Percentiles rank a stretch among this genome's conserved stretches.
These are phyloP conservation scores for Tolypocladium ovalisporum DNA, from an alignment of 2,329 filamentous ascomycete genomes.

Conservation along the genomic window DNA sequence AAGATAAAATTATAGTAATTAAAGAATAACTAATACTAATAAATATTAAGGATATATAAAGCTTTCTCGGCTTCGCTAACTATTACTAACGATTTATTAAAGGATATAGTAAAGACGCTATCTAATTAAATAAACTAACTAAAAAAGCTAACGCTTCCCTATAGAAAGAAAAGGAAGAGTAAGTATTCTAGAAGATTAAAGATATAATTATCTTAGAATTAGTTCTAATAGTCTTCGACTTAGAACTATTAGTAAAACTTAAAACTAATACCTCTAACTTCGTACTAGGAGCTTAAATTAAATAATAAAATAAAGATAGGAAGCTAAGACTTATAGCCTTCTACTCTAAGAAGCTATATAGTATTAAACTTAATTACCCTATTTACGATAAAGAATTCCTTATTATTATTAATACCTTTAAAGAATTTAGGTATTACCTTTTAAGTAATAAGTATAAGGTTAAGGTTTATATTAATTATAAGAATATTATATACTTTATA, in stretches of 20 bases:
- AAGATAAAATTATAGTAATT: neutral
- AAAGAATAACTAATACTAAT: neutral
- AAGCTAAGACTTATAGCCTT: slow-evolving; percentile 5
- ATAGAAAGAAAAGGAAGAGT: neutral
- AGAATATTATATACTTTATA: slow-evolving; percentile 9
- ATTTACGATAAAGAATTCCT: slow-evolving; percentile 13
- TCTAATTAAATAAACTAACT: neutral
- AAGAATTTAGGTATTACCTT: slow-evolving; percentile 13
- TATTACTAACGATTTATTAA: neutral
- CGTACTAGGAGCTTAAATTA: neutral
- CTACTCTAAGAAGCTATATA: slow-evolving; percentile 10
- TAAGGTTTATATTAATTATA: slow-evolving; percentile 11
- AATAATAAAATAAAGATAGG: slow-evolving; percentile 3
- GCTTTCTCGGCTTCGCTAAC: neutral
- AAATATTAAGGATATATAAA: neutral
- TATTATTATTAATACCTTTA: slow-evolving; percentile 12
- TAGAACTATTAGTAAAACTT: slow-evolving; percentile 3
- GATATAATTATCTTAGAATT: neutral
- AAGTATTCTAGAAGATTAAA: neutral
- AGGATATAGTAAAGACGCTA: neutral
- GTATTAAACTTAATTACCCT: slow-evolving; percentile 10
- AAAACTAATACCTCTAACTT: slow-evolving; percentile 6
- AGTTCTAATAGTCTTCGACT: neutral
- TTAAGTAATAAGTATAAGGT: slow-evolving; percentile 4
- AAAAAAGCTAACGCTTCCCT: neutral